phyloP scores from a whole-genome alignment of 2,329 filamentous ascomycete species.

The Penicillium nordicum region DNA sequence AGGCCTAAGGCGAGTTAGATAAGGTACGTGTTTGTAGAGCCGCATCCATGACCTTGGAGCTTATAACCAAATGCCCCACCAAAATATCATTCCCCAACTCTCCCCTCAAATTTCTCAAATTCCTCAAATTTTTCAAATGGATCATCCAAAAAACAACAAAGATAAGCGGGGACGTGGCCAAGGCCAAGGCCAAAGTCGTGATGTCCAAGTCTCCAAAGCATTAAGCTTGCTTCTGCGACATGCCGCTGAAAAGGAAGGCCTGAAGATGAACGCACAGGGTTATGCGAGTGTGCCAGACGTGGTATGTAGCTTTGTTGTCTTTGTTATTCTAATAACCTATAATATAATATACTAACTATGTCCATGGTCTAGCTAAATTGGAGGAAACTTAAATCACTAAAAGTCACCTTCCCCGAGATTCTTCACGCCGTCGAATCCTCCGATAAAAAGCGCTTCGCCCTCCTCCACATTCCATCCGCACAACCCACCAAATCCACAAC shows the following conservation, averaged over 20 bases:
- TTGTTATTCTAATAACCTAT: neutral
- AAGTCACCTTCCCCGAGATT: slow-evolving; percentile 74
- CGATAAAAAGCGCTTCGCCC: slow-evolving; percentile 86
- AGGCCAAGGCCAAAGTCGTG: slow-evolving; percentile 24
- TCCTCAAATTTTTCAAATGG: neutral
- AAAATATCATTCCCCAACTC: neutral
- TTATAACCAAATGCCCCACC: slow-evolving; percentile 1
- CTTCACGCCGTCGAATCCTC: slow-evolving; percentile 66
- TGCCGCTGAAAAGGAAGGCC: slow-evolving; percentile 57
- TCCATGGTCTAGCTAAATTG: slow-evolving; percentile 50
- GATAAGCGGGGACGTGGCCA: slow-evolving; percentile 6
- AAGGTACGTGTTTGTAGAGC: neutral
- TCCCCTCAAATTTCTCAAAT: neutral
- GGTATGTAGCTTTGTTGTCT: slow-evolving; percentile 38
- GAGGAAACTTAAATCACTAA: slow-evolving; percentile 62
- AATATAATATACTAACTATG: neutral
- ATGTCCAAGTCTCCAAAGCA: slow-evolving; percentile 42
- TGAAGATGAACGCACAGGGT: slow-evolving; percentile 57
- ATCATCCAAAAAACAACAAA: neutral
- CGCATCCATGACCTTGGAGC: neutral
- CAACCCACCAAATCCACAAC: slow-evolving; percentile 18
- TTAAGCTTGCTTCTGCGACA: slow-evolving; percentile 55
- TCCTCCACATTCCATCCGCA: slow-evolving; percentile 56
- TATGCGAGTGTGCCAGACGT: slow-evolving; percentile 60
- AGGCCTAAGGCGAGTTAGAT: too few species aligned